Base-by-base conservation (phyloP, 2,329 filamentous ascomycete genomes). In the Stagonosporopsis rhizophila region DNA sequence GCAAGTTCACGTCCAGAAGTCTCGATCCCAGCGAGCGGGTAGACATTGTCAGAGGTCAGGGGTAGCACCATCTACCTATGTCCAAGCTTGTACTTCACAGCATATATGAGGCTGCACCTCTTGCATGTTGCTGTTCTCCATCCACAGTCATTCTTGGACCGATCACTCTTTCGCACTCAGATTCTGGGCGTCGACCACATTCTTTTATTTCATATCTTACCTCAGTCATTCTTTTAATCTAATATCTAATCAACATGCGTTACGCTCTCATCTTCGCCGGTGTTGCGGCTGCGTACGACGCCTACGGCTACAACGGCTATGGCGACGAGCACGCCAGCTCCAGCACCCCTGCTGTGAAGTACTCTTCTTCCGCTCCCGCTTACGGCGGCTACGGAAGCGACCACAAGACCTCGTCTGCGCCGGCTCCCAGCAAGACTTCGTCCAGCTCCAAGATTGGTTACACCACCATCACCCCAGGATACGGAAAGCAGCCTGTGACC, bases 381-480 rank as follows among this genome's bases (percentile, higher is more conserved):
- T 47, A 63, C 22, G 53, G 40, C n/a, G 47, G 53, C 30, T 52
- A 56, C 42, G 47, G 41, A 37, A 25, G 28, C 9, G 32, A 44
- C n/a, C 15, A 47, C 48, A 52, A 52, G 54, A 56, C 53, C 15
- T 51, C 47, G 17, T 48, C 54, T n/a, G 38, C 48, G 27, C 51
- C 45, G 39, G 60, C 55, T 8, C 52, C 60, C 14, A 47, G 57
- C 19, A 58, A 60, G 54, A 44, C 55, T 12, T 37, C 19, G 15
- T 44, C 58, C 39, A 53, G 44, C 49, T 41, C 44, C 20, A 50
- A 60, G 42, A 27, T 60, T 22, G 70, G 61, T 19, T 72, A 71
- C 58, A 68, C 71, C 25, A 73, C 70, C 34, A 62, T 73, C 50
- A 53, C 58, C 35, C 69, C 69, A 1, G 67, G 68, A 30, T 64